Evolutionary conservation across 345 rosid genomes (phyloP).

Genomic region (Dipteronia sinensis): DNA sequence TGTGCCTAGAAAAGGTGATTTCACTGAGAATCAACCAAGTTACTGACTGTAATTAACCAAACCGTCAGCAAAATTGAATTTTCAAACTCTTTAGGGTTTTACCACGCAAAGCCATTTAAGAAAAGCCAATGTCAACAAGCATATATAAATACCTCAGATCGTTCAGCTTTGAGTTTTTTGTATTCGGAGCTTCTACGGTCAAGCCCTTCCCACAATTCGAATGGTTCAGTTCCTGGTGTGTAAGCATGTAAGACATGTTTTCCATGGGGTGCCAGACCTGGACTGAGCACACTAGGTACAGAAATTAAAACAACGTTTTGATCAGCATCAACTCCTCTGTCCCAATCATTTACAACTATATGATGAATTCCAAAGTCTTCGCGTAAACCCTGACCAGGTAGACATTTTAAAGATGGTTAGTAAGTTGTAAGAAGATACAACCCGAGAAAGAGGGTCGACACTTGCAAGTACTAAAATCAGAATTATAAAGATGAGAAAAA

Average conservation of each 20-base stretch:
- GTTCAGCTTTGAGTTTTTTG: slow-evolving; percentile 75
- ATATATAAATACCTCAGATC: slow-evolving; percentile 66
- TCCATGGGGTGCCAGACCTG: slow-evolving; percentile 80
- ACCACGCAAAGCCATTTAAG: background rate
- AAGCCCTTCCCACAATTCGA: slow-evolving; percentile 76
- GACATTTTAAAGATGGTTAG: slow-evolving; percentile 5
- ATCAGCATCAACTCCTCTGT: slow-evolving; percentile 86
- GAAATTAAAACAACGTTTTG: slow-evolving; percentile 92
- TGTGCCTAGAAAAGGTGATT: too few relatives aligned
- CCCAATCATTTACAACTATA: slow-evolving; percentile 90
- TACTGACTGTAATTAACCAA: background rate
- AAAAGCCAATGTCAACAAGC: slow-evolving; percentile 6
- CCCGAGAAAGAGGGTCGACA: background rate
- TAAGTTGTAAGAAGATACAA: background rate
- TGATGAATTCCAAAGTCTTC: slow-evolving; percentile 92
- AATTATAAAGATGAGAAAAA: background rate
- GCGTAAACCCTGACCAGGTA: slow-evolving; percentile 48
- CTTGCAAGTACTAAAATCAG: background rate
- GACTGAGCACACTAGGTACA: slow-evolving; percentile 76
- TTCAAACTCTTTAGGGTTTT: background rate
- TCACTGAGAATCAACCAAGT: background rate
- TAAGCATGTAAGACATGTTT: slow-evolving; percentile 88
- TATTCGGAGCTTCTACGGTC: slow-evolving; percentile 70
- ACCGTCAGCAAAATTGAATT: background rate
- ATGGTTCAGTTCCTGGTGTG: slow-evolving; percentile 90